A percentile compares a stretch with the other conserved stretches of the same genome.
Conservation (phyloP, 2,329 filamentous ascomycete species). For the Aspergillus pseudoterreus region DNA sequence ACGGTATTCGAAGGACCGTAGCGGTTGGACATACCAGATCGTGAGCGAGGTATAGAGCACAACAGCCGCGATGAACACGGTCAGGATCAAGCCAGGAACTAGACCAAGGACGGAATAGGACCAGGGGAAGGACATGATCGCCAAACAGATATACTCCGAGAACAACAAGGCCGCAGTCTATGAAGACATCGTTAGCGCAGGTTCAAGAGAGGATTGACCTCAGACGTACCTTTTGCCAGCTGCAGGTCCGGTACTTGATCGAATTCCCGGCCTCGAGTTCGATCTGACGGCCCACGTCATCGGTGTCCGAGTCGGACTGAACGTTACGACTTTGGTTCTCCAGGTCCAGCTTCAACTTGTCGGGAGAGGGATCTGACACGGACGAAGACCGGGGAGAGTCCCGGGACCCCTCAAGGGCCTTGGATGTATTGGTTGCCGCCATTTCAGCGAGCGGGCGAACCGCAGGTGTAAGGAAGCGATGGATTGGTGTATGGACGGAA, state of each 20-base stretch:
- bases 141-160: conserved; percentile 90
- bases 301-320: conserved; percentile 37
- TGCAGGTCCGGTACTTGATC: conserved; percentile 90
- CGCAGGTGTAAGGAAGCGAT: conserved; percentile 31
- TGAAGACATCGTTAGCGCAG: neutral
- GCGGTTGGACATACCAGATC: conserved; percentile 50
- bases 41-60: conserved; percentile 80
- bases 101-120: conserved; percentile 85
- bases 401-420: conserved; percentile 11
- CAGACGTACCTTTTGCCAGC: conserved; percentile 72
- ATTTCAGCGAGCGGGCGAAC: conserved; percentile 37
- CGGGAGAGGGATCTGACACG: conserved; percentile 19
- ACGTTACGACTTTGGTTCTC: conserved; percentile 23
- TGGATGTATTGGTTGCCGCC: conserved; percentile 28
- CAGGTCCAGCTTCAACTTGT: conserved; percentile 28
- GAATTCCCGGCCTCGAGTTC: conserved; percentile 71
- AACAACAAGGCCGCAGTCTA: conserved; percentile 84
- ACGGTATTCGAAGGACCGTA: conserved; percentile 6
- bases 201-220: conserved; percentile 12
- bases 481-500: conserved; percentile 21
- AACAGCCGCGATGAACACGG: conserved; percentile 68
- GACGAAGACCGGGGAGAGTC: conserved; percentile 17
- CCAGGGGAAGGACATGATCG: conserved; percentile 94
- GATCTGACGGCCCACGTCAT: conserved; percentile 63
- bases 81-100: conserved; percentile 81